A percentile compares a stretch with the other conserved stretches of the same genome.
Evolutionary conservation across 352 stramenopile species (phyloP).

Genomic region (Pythium pyrilobum): DNA sequence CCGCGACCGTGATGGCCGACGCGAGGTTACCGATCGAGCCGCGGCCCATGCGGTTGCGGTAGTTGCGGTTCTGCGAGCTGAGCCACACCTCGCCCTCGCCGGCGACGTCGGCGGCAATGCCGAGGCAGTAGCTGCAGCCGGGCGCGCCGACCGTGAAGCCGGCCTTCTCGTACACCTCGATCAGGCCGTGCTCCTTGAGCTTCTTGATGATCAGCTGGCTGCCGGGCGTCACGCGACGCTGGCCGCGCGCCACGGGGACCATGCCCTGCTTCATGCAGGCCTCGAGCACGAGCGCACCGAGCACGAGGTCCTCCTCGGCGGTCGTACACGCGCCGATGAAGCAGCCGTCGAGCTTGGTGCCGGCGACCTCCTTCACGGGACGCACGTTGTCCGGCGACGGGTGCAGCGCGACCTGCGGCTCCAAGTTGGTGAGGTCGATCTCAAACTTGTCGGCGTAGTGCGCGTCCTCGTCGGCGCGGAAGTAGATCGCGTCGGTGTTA

Average conservation of each 20-base stretch:
- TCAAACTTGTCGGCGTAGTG: constrained; percentile 71
- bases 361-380: constrained; percentile 52
- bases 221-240: constrained; percentile 74
- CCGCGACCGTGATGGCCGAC: constrained; percentile 74
- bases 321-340: constrained; percentile 86
- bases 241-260: constrained; percentile 43
- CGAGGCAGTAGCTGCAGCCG: constrained; percentile 78
- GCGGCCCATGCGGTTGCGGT: constrained; percentile 83
- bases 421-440: constrained; percentile 64
- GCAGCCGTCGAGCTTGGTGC: constrained; percentile 80
- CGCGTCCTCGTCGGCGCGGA: constrained; percentile 68
- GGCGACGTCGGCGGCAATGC: constrained; percentile 77
- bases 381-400: constrained; percentile 79
- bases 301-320: constrained; percentile 74
- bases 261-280: constrained; percentile 66
- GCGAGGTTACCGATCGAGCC: constrained; percentile 78
- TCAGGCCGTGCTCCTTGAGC: constrained; percentile 65
- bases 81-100: constrained; percentile 83
- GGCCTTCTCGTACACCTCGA: constrained; percentile 75
- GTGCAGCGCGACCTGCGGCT: constrained; percentile 74
- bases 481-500: constrained; percentile 79
- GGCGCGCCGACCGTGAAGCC: constrained; percentile 74
- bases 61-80: constrained; percentile 82
- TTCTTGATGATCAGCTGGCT: constrained; percentile 79
- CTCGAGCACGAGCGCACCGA: constrained; percentile 73